Evolutionary conservation across 192 early-diverging fungal genomes (phyloP).

Genomic region (Backusella morwellensis): DNA sequence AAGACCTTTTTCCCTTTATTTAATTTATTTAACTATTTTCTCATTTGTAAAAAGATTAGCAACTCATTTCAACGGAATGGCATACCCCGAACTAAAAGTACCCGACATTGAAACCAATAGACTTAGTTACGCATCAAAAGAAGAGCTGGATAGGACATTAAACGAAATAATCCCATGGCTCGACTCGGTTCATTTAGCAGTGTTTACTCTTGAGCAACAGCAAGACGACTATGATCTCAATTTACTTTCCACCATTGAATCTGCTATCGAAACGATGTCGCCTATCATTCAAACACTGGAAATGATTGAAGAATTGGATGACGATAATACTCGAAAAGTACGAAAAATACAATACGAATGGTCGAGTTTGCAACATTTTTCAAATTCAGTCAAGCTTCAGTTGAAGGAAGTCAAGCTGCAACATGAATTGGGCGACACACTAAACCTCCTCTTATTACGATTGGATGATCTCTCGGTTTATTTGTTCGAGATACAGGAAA

Average conservation of each 20-base stretch:
- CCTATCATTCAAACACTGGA: conserved; percentile 44
- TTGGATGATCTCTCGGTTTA: conserved; percentile 43
- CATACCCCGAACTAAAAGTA: not conserved
- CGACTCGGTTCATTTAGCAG: conserved; percentile 48
- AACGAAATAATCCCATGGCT: conserved; percentile 42
- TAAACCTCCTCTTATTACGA: conserved; percentile 35
- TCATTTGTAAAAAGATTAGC: not conserved
- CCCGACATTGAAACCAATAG: not conserved
- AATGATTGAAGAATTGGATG: conserved; percentile 9
- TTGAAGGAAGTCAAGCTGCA: conserved; percentile 35
- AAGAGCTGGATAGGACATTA: not conserved
- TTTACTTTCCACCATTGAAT: conserved; percentile 38
- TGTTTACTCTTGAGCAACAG: conserved; percentile 52
- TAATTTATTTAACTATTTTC: not conserved
- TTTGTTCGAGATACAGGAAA: conserved; percentile 46
- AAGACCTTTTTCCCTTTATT: not conserved
- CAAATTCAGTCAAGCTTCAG: conserved; percentile 50
- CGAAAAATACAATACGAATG: conserved; percentile 51
- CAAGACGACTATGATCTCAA: conserved; percentile 33
- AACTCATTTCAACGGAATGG: not conserved
- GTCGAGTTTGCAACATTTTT: conserved; percentile 52
- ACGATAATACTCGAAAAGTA: not conserved
- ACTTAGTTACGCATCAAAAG: not conserved
- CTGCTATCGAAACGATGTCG: conserved; percentile 41
- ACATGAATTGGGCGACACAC: conserved; percentile 30